Evolutionary conservation across 2,329 filamentous ascomycete species (phyloP).

Genomic region (Coniochaeta hoffmannii): DNA sequence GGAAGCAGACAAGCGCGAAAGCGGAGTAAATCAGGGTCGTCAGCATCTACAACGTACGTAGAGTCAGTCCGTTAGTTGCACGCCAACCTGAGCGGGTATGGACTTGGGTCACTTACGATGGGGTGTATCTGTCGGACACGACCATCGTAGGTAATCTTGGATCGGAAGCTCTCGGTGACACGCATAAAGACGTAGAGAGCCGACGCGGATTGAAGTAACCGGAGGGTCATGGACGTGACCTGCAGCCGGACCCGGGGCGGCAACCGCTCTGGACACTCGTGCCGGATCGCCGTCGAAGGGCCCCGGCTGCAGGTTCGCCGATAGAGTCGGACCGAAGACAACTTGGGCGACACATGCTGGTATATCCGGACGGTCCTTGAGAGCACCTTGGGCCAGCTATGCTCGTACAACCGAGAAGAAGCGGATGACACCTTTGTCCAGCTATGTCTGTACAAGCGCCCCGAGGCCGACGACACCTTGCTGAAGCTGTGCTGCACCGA

Average conservation of each 20-base stretch:
- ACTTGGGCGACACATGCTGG: background rate
- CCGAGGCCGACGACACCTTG: background rate
- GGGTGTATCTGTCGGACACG: background rate
- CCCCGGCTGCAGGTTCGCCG: background rate
- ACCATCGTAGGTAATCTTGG: background rate
- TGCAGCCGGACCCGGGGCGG: background rate
- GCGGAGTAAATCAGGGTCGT: slow-evolving; percentile 13
- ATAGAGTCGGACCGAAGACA: background rate
- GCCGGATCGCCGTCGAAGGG: background rate
- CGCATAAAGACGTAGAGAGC: slow-evolving; percentile 20
- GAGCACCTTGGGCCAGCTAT: background rate
- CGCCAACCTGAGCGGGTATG: background rate
- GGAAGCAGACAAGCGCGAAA: slow-evolving; percentile 11
- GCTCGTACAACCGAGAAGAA: background rate
- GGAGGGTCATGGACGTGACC: background rate
- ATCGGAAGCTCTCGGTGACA: slow-evolving; percentile 3
- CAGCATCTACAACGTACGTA: slow-evolving; percentile 9
- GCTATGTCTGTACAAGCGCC: background rate
- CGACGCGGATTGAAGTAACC: background rate
- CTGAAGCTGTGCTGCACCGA: background rate
- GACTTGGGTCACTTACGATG: background rate
- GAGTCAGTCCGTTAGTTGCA: background rate
- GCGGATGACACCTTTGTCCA: background rate
- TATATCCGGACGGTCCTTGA: background rate
- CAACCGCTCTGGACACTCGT: background rate